phyloP scores from a whole-genome alignment of 305 asterid species.

The Fraxinus angustifolia region DNA sequence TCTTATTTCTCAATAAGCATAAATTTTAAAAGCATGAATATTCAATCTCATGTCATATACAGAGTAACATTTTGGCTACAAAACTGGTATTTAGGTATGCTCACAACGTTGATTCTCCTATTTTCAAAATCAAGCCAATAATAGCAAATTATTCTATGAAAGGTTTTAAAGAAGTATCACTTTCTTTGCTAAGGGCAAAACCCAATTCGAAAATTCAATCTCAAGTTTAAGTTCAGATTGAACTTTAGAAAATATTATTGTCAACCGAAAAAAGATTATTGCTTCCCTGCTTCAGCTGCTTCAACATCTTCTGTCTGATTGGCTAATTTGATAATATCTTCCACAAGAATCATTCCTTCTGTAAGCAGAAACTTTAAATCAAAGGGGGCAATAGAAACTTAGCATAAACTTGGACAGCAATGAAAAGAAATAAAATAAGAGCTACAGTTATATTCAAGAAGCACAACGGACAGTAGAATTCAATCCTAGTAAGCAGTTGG shows the following conservation, averaged over 20 bases:
- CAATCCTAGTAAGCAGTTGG: neutral
- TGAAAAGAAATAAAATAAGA: neutral
- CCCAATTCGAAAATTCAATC: neutral
- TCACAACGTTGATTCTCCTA: neutral
- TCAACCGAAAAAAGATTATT: constrained; percentile 13
- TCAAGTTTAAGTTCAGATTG: neutral
- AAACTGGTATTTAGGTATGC: neutral
- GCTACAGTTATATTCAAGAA: neutral
- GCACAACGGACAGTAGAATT: neutral
- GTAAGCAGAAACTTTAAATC: constrained; percentile 12
- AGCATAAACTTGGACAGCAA: neutral
- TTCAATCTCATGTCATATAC: neutral
- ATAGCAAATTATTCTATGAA: neutral
- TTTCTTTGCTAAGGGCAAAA: neutral
- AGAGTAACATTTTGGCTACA: neutral
- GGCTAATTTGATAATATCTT: constrained; percentile 79
- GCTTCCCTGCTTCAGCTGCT: constrained; percentile 35
- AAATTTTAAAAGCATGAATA: neutral
- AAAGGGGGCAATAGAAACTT: neutral
- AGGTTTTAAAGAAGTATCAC: neutral
- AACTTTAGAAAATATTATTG: neutral
- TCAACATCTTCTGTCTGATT: constrained; percentile 55
- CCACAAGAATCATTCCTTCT: constrained; percentile 94
- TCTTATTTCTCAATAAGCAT: neutral
- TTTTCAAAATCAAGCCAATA: neutral